These are phyloP conservation scores for Earliella scabrosa DNA, from an alignment of 1,284 basidiomycete species.

Conservation along the genomic window DNA sequence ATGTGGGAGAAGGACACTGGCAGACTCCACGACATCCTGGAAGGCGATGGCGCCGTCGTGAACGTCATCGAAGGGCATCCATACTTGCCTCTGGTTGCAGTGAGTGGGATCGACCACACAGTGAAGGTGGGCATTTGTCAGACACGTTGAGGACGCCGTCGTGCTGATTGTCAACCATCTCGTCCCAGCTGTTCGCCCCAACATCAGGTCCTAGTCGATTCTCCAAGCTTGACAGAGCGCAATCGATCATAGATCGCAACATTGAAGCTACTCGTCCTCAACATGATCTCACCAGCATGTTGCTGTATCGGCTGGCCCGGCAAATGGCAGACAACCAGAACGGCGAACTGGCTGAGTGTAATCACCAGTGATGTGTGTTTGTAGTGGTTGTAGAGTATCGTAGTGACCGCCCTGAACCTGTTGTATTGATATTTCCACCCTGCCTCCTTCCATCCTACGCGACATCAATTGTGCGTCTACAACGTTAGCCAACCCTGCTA, in stretches of 20 bases:
- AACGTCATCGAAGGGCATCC: constrained; percentile 92
- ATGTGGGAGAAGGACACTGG: constrained; percentile 81
- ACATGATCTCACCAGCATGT: constrained; percentile 38
- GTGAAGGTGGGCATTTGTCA: constrained; percentile 67
- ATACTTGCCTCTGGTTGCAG: constrained; percentile 76
- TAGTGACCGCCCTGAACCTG: too few species aligned
- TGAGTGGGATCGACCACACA: constrained; percentile 89
- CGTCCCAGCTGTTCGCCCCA: constrained; percentile 71
- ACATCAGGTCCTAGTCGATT: constrained; percentile 47
- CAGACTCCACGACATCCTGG: constrained; percentile 74
- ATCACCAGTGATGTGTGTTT: constrained; percentile 27
- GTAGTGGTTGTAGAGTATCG: not conserved
- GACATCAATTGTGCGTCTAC: too few species aligned
- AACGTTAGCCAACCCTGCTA: too few species aligned
- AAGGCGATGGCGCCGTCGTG: constrained; percentile 83
- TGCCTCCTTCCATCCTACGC: too few species aligned
- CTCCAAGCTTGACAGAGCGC: constrained; percentile 56
- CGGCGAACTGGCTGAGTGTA: constrained; percentile 21
- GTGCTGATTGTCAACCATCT: constrained; percentile 3
- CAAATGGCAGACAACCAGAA: constrained; percentile 21
- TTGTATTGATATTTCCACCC: too few species aligned
- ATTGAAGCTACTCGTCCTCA: constrained; percentile 34
- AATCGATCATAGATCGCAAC: constrained; percentile 61
- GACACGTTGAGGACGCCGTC: constrained; percentile 1
- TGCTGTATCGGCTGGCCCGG: constrained; percentile 39